phyloP scores from a whole-genome alignment of 2,329 filamentous ascomycete species.

The Colletotrichum sp. region DNA sequence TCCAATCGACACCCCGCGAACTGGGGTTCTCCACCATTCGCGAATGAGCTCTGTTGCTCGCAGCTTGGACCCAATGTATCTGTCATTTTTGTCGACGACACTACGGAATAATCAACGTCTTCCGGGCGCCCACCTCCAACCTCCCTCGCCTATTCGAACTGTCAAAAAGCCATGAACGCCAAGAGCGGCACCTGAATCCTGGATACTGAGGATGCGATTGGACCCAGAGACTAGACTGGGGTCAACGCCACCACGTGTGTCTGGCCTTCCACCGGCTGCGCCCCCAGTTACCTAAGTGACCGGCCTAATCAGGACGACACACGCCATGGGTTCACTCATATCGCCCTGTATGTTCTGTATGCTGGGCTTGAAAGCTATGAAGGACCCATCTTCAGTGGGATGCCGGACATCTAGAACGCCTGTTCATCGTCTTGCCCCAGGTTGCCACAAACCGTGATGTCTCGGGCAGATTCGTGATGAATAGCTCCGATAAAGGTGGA shows the following conservation, averaged over 20 bases:
- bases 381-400: neutral
- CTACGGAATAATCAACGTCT: neutral
- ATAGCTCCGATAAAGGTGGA: neutral
- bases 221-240: neutral
- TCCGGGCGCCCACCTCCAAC: neutral
- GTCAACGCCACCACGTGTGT: neutral
- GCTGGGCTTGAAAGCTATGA: neutral
- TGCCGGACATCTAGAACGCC: neutral
- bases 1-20: neutral
- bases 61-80: conserved; percentile 2
- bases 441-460: neutral
- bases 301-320: neutral
- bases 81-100: neutral
- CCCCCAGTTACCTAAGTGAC: neutral
- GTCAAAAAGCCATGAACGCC: neutral
- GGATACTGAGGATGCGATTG: conserved; percentile 6
- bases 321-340: neutral
- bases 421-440: neutral
- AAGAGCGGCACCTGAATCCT: neutral
- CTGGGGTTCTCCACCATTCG: neutral
- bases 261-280: conserved; percentile 3
- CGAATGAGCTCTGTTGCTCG: neutral
- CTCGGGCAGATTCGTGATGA: neutral
- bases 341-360: neutral
- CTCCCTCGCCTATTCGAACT: neutral